These are phyloP conservation scores for Pseudogymnoascus sp. DNA, from an alignment of 2,329 filamentous ascomycete genomes.

Conservation along the genomic window DNA sequence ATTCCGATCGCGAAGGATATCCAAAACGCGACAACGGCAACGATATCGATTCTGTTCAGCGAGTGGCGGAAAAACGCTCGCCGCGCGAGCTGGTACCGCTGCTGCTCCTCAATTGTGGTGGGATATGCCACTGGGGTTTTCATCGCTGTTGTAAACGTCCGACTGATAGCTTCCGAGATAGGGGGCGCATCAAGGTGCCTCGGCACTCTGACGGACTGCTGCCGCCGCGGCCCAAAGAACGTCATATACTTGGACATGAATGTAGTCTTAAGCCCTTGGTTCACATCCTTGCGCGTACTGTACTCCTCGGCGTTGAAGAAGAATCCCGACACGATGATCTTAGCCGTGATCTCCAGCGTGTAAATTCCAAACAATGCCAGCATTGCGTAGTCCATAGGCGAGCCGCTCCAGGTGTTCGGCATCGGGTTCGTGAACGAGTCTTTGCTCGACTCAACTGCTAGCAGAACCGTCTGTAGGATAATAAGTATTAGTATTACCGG, in stretches of 20 bases:
- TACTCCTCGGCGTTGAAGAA: slow-evolving; percentile 87
- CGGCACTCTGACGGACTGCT: slow-evolving; percentile 32
- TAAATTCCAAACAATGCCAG: slow-evolving; percentile 83
- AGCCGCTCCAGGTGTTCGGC: slow-evolving; percentile 58
- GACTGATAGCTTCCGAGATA: slow-evolving; percentile 51
- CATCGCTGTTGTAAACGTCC: slow-evolving; percentile 70
- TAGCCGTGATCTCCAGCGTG: slow-evolving; percentile 74
- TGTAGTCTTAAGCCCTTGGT: slow-evolving; percentile 66
- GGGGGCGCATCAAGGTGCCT: slow-evolving; percentile 23
- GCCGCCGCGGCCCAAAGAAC: slow-evolving; percentile 76
- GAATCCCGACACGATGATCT: slow-evolving; percentile 89
- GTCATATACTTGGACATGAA: slow-evolving; percentile 69
- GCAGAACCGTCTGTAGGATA: slow-evolving; percentile 77
- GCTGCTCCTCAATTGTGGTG: slow-evolving; percentile 67
- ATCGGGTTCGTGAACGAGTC: slow-evolving; percentile 61
- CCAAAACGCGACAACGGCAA: slow-evolving; percentile 95
- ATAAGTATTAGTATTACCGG: slow-evolving; percentile 83
- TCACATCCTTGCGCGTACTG: slow-evolving; percentile 72
- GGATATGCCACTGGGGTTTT: slow-evolving; percentile 43
- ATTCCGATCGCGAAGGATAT: slow-evolving; percentile 73
- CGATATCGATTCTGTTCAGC: slow-evolving; percentile 91
- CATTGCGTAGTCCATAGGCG: slow-evolving; percentile 45
- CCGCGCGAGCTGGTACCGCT: slow-evolving; percentile 78
- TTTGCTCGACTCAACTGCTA: slow-evolving; percentile 74
- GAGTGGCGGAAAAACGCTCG: slow-evolving; percentile 90